Conservation (phyloP, 1,284 basidiomycete genomes). For the Exobasidium rhododendri region DNA sequence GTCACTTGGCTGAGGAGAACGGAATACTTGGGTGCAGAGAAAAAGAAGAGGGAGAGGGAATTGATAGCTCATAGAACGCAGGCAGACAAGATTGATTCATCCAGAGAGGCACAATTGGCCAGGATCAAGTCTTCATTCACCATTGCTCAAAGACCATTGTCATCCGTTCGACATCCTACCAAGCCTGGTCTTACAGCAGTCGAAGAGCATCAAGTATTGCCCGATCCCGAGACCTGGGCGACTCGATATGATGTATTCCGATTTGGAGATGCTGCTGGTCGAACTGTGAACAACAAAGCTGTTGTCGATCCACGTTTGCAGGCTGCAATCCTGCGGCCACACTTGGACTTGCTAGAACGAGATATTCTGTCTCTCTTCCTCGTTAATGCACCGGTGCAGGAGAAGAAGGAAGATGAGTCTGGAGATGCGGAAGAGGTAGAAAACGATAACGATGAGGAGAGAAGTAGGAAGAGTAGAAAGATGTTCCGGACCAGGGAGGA, state of each 20-base stretch:
- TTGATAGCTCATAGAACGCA: constrained; percentile 23
- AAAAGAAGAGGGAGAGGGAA: constrained; percentile 22
- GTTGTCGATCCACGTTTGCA: constrained; percentile 7
- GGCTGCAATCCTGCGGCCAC: constrained; percentile 7
- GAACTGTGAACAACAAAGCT: constrained; percentile 17
- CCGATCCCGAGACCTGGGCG: constrained; percentile 53
- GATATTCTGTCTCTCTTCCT: constrained; percentile 5
- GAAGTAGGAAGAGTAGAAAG: constrained; percentile 4
- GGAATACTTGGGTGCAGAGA: constrained; percentile 49
- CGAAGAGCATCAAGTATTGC: constrained; percentile 47
- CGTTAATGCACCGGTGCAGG: constrained; percentile 39
- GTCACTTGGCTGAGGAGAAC: constrained; percentile 52
- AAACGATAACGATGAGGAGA: background rate
- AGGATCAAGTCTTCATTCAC: constrained; percentile 47
- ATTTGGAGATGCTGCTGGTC: constrained; percentile 47
- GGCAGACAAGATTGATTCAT: constrained; percentile 35
- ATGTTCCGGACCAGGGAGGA: background rate
- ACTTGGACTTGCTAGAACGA: constrained; percentile 6
- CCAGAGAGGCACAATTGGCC: constrained; percentile 39
- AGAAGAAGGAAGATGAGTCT: constrained; percentile 70
- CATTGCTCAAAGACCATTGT: constrained; percentile 36
- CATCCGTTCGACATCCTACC: constrained; percentile 39
- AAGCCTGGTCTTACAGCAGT: constrained; percentile 45
- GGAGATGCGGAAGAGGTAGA: constrained; percentile 57
- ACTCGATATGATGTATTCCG: constrained; percentile 50